A percentile compares a stretch with the other conserved stretches of the same genome.
Conservation (phyloP, 1,139 yeast species). For the Taiozyma sp. region DNA sequence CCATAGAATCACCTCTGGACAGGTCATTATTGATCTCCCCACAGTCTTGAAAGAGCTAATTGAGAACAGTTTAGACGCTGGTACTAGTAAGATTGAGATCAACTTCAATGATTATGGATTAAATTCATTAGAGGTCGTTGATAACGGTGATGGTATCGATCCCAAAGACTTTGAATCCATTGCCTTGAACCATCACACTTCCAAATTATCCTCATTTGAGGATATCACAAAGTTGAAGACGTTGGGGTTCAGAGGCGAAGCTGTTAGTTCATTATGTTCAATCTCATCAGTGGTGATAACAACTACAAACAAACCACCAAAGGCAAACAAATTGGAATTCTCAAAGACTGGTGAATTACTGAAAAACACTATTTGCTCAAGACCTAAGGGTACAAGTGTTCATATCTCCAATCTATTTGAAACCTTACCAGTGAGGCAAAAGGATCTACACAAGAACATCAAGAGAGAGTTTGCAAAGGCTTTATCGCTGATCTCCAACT, state of each 20-base stretch:
- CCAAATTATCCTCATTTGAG: conserved; percentile 58
- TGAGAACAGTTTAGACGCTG: conserved; percentile 84
- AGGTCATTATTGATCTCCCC: conserved; percentile 75
- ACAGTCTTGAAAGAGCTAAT: conserved; percentile 80
- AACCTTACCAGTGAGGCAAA: conserved; percentile 67
- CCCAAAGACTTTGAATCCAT: conserved; percentile 51
- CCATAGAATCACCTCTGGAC: conserved; percentile 83
- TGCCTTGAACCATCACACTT: conserved; percentile 74
- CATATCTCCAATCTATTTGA: conserved; percentile 47
- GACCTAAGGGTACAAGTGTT: conserved; percentile 57
- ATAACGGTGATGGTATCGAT: conserved; percentile 74
- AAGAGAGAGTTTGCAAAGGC: conserved; percentile 71
- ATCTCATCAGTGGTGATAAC: conserved; percentile 46
- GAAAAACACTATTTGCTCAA: conserved; percentile 37
- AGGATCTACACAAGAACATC: conserved; percentile 61
- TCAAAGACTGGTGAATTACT: conserved; percentile 46
- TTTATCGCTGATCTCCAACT: conserved; percentile 51
- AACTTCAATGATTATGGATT: conserved; percentile 65
- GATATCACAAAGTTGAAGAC: conserved; percentile 50
- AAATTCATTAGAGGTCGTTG: conserved; percentile 66
- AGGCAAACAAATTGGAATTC: conserved; percentile 49
- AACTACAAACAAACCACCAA: conserved; percentile 58
- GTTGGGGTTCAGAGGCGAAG: conserved; percentile 84
- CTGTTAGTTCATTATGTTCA: conserved; percentile 66
- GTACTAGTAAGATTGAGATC: conserved; percentile 60